phyloP scores from a whole-genome alignment of 1,284 basidiomycete species.

The Tranzscheliella williamsii region DNA sequence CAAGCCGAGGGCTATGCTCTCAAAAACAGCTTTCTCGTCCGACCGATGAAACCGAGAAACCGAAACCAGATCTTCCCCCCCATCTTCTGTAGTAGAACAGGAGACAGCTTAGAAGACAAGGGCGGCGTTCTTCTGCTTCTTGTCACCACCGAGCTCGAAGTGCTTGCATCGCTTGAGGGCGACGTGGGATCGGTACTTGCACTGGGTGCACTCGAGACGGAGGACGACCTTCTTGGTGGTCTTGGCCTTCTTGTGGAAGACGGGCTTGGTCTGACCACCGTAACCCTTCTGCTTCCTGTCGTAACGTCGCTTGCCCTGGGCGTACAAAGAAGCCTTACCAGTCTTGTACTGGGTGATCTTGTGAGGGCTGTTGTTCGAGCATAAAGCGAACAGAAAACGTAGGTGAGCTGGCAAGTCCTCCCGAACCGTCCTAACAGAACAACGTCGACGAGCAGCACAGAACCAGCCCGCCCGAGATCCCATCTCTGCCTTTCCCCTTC shows the following conservation, averaged over 20 bases:
- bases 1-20: no score
- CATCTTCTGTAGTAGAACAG: neutral
- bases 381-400: no score
- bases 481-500: no score
- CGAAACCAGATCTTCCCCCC: no score
- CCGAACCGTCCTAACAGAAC: no score
- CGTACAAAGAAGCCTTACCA: conserved; percentile 64
- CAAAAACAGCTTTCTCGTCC: no score
- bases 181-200: conserved; percentile 83
- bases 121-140: conserved; percentile 97
- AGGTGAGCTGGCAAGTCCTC: no score
- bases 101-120: conserved; percentile 70
- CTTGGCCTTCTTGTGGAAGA: conserved; percentile 95
- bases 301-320: conserved; percentile 99
- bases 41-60: neutral
- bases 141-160: conserved; percentile 99
- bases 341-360: conserved; percentile 63
- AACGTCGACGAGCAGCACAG: no score
- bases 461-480: no score
- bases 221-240: conserved; percentile 98
- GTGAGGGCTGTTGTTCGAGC: conserved; percentile 59
- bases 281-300: conserved; percentile 96
- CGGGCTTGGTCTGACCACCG: conserved; percentile 99
- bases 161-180: conserved; percentile 99
- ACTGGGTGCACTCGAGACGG: conserved; percentile 93